Evolutionary conservation across 202 grass and related monocot species (phyloP).

Genomic region (Carex arenaria): DNA sequence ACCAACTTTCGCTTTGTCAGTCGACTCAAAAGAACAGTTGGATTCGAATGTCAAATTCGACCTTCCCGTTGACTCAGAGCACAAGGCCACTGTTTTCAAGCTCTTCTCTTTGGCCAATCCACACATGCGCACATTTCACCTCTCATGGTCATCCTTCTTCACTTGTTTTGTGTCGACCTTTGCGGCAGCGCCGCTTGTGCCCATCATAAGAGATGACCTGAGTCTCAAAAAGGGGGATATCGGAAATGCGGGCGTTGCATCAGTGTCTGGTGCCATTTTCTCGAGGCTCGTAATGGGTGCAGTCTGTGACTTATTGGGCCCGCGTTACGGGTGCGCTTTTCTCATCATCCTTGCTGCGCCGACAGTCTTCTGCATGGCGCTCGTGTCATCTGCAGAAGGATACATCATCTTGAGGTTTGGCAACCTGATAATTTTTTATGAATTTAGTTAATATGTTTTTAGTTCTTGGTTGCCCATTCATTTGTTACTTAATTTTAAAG

Average conservation of each 20-base stretch:
- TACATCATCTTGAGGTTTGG: slow-evolving; percentile 49
- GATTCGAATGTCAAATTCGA: slow-evolving; percentile 26
- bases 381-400: slow-evolving; percentile 35
- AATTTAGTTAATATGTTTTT: slow-evolving; percentile 1
- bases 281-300: slow-evolving; percentile 71
- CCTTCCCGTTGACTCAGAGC: slow-evolving; percentile 71
- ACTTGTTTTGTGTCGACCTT: slow-evolving; percentile 80
- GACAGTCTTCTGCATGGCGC: slow-evolving; percentile 64
- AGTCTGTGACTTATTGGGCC: slow-evolving; percentile 56
- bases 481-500: not conserved
- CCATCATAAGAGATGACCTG: slow-evolving; percentile 78
- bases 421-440: not conserved
- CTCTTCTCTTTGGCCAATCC: slow-evolving; percentile 60
- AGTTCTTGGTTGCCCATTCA: not conserved
- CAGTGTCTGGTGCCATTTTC: slow-evolving; percentile 71
- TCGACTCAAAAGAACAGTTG: not conserved
- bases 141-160: slow-evolving; percentile 77
- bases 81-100: slow-evolving; percentile 67
- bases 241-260: slow-evolving; percentile 69
- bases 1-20: slow-evolving; percentile 34
- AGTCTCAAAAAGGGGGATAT: slow-evolving; percentile 64
- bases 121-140: slow-evolving; percentile 79
- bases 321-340: slow-evolving; percentile 68
- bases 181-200: slow-evolving; percentile 62
- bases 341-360: slow-evolving; percentile 64